phyloP scores from a whole-genome alignment of 352 stramenopile species.

The Phytophthora europaea region DNA sequence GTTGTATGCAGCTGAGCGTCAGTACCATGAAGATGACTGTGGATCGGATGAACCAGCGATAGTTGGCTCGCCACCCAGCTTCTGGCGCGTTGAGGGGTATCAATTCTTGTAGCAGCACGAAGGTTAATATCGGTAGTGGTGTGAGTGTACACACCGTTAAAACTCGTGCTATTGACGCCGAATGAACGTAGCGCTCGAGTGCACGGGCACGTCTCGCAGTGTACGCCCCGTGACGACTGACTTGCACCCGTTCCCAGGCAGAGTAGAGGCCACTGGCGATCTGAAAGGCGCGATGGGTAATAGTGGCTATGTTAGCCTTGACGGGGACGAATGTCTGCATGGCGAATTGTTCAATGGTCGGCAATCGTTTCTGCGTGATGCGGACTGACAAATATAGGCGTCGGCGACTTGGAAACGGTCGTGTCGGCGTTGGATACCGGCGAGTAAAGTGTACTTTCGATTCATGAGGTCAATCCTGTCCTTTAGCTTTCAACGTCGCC shows the following conservation, averaged over 20 bases:
- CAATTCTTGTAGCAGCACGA: conserved; percentile 20
- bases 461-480: no score
- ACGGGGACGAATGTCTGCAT: neutral
- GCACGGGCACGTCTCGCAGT: conserved; percentile 10
- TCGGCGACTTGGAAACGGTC: neutral
- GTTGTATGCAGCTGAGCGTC: conserved; percentile 22
- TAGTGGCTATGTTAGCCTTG: neutral
- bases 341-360: neutral
- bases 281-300: neutral
- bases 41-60: conserved; percentile 14
- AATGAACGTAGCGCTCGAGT: conserved; percentile 15
- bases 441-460: no score
- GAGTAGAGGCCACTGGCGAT: neutral
- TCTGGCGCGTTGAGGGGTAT: conserved; percentile 3
- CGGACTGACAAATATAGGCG: neutral
- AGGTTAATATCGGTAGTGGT: conserved; percentile 9
- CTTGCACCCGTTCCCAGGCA: conserved; percentile 16
- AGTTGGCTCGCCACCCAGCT: conserved; percentile 7
- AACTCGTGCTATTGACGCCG: neutral
- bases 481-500: no score
- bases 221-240: conserved; percentile 16
- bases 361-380: neutral
- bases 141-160: conserved; percentile 5
- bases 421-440: no score
- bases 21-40: conserved; percentile 16